Percentiles rank a stretch among this genome's conserved stretches.
Evolutionary conservation across 805 yeast genomes (phyloP).

Genomic region (Lachancea fermentati): DNA sequence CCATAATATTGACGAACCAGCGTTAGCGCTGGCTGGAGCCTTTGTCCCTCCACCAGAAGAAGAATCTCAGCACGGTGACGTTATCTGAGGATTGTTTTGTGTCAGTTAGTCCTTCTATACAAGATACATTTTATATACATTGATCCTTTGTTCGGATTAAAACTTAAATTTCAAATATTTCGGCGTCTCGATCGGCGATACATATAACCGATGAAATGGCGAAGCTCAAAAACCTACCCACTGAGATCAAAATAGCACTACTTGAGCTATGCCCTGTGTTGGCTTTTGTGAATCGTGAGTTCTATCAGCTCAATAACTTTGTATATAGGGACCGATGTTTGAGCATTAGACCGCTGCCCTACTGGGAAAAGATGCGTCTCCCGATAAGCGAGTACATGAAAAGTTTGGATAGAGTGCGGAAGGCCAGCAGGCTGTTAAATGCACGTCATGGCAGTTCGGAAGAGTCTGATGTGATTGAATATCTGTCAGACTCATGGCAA

Average conservation of each 20-base stretch:
- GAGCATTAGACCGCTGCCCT: constrained; percentile 2
- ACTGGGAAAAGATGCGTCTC: constrained; percentile 1
- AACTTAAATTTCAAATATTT: too few species aligned
- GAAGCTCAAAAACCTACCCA: constrained; percentile 4
- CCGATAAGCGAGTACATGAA: constrained; percentile 2
- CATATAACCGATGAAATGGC: neutral
- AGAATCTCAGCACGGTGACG: constrained; percentile 32
- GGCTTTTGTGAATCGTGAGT: constrained; percentile 4
- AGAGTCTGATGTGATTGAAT: neutral
- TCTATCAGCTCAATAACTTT: constrained; percentile 6
- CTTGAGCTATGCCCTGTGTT: constrained; percentile 2
- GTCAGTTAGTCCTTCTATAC: too few species aligned
- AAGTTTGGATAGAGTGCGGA: constrained; percentile 4
- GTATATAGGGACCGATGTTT: constrained; percentile 6
- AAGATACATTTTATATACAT: too few species aligned
- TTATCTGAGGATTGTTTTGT: constrained; percentile 5
- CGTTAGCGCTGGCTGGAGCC: constrained; percentile 77
- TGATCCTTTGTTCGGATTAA: too few species aligned
- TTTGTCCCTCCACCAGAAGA: constrained; percentile 68
- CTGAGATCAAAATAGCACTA: constrained; percentile 4
- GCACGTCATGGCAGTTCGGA: neutral
- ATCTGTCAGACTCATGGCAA: constrained; percentile 9
- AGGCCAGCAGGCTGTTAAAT: constrained; percentile 7
- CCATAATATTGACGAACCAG: constrained; percentile 79
- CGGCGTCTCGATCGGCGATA: too few species aligned